These are phyloP conservation scores for Ramularia endophylla DNA, from an alignment of 2,329 filamentous ascomycete species.

Conservation along the genomic window DNA sequence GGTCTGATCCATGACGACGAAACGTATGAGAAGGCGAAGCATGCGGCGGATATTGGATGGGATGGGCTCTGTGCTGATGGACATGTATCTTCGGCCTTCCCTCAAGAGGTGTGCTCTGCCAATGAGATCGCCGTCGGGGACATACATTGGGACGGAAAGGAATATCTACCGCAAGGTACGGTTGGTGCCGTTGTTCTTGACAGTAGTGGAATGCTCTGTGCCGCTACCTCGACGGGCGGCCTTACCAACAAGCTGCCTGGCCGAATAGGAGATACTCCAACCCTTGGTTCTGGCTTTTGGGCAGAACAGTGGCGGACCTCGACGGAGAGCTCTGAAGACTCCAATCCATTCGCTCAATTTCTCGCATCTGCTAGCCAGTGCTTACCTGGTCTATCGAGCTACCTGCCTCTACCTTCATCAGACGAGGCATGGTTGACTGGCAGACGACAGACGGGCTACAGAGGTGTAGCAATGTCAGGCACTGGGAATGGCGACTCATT, in stretches of 20 bases:
- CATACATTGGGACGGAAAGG: conserved; percentile 50
- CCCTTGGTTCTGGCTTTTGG: conserved; percentile 81
- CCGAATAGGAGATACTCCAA: conserved; percentile 79
- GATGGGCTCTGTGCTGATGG: not conserved
- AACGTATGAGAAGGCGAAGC: conserved; percentile 39
- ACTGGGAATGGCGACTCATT: conserved; percentile 83
- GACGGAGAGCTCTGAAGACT: not conserved
- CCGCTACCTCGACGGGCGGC: conserved; percentile 63
- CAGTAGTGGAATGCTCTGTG: conserved; percentile 64
- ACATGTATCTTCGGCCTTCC: not conserved
- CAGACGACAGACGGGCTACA: conserved; percentile 6
- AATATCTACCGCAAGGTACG: conserved; percentile 76
- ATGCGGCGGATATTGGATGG: conserved; percentile 28
- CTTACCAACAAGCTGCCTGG: conserved; percentile 86
- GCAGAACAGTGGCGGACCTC: conserved; percentile 66
- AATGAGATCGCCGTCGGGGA: conserved; percentile 2
- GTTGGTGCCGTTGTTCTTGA: conserved; percentile 79
- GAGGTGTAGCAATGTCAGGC: conserved; percentile 29
- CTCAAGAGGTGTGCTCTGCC: not conserved
- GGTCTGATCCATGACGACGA: conserved; percentile 33
- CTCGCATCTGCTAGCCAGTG: conserved; percentile 16
- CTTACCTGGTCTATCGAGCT: conserved; percentile 19
- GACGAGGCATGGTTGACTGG: conserved; percentile 7
- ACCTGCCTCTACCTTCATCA: conserved; percentile 11
- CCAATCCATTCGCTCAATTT: conserved; percentile 4